Base-by-base conservation (phyloP, 2,329 filamentous ascomycete genomes). In the Aschersonia sp. region DNA sequence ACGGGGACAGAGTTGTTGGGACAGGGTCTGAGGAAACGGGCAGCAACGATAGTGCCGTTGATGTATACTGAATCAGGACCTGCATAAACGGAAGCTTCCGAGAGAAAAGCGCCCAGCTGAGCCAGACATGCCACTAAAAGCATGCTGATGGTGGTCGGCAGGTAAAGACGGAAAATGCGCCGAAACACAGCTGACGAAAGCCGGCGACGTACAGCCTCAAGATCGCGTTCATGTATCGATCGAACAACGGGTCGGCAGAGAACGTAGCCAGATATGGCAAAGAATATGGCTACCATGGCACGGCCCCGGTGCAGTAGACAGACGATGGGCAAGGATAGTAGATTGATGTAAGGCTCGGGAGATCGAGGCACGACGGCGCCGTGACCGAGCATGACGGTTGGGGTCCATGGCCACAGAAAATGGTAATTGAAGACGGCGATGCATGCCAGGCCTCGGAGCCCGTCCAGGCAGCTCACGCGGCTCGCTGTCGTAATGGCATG, bases 221-320 rank as follows among this genome's bases (percentile, higher is more conserved):
- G 49, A 20, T 62, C 59, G 2, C 59, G 61, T 47, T 65, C 59
- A 40, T 65, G 60, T 1, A 67, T 66, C 4, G 60, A 51, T n/a
- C 61, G 52, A 9, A 68, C 48, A 28, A 67, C 62, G 47, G 67
- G 64, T 5, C 65, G 59, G 29, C 60, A 66, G 35, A 68, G 57
- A 30, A 68, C 65, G 45, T 68, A 68, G n/a, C 65, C 65, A 0
- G 65, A 68, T 31, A 68, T 67, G 53, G 64, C 65, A 45, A 69
- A 69, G 57, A 69, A 69, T 40, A 69, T 65, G 47, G 65, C 63
- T 4, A 68, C 65, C 65, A 68, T 68, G 9, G 65, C 59, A 4
- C 63, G 59, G 3, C 66, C 66, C 40, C 65, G 62, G 47, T 67
- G 63, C 51, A 67, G 45, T 3, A 68, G 60, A 44, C 65, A 67